Conservation (phyloP, 352 stramenopile species). For the Phytophthora vignae region DNA sequence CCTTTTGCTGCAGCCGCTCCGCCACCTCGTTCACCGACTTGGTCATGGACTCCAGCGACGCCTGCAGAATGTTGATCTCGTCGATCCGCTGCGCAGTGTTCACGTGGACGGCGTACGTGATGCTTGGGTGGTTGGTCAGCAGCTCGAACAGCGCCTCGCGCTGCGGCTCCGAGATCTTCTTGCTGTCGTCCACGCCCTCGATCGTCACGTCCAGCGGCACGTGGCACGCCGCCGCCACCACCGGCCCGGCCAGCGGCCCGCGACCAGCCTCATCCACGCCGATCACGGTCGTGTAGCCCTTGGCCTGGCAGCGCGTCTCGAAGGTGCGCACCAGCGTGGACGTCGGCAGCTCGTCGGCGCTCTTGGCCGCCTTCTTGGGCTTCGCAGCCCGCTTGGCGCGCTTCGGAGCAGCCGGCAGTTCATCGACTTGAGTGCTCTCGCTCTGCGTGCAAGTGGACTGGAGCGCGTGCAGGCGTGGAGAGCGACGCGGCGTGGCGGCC, state of each 20-base stretch:
- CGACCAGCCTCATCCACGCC: slow-evolving; percentile 97
- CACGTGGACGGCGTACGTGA: slow-evolving; percentile 91
- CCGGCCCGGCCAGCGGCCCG: slow-evolving; percentile 94
- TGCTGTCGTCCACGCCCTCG: slow-evolving; percentile 94
- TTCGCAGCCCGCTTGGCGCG: slow-evolving; percentile 19
- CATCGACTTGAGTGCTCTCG: background rate
- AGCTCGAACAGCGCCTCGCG: slow-evolving; percentile 92
- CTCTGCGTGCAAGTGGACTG: background rate
- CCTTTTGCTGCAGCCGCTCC: slow-evolving; percentile 30
- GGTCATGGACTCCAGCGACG: slow-evolving; percentile 96
- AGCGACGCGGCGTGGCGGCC: slow-evolving; percentile 27
- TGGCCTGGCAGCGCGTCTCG: slow-evolving; percentile 56
- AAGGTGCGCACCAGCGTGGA: slow-evolving; percentile 63
- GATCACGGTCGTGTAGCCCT: slow-evolving; percentile 83
- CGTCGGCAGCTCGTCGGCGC: background rate
- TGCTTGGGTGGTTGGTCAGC: slow-evolving; percentile 76
- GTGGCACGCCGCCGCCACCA: slow-evolving; percentile 81
- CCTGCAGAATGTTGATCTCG: slow-evolving; percentile 99
- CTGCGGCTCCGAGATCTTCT: slow-evolving; percentile 95
- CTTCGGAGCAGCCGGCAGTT: background rate
- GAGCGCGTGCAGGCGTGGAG: slow-evolving; percentile 29
- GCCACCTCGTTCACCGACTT: slow-evolving; percentile 83
- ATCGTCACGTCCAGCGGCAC: slow-evolving; percentile 85
- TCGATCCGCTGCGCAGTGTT: slow-evolving; percentile 93
- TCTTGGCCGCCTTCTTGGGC: slow-evolving; percentile 24